phyloP scores from a whole-genome alignment of 2,329 filamentous ascomycete genomes.

The Berkeleyomyces rouxiae region DNA sequence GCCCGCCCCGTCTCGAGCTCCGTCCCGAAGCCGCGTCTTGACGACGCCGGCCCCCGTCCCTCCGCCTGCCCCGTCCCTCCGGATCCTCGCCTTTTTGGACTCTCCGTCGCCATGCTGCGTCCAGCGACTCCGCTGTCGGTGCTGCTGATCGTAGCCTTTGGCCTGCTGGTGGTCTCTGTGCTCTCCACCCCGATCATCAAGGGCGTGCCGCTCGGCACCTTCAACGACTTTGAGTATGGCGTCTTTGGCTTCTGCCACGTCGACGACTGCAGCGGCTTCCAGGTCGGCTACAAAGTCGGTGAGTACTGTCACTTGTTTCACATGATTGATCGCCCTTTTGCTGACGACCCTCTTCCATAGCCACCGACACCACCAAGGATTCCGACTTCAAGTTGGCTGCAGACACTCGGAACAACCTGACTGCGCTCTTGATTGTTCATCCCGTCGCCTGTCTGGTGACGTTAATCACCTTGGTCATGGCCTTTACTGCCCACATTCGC shows the following conservation, averaged over 20 bases:
- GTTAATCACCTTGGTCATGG: slow-evolving; percentile 67
- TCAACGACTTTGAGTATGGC: slow-evolving; percentile 63
- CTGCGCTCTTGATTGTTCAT: slow-evolving; percentile 79
- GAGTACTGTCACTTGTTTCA: slow-evolving; percentile 21
- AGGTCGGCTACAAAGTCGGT: slow-evolving; percentile 79
- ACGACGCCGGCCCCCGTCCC: slow-evolving; percentile 25
- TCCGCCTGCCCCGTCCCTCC: neutral
- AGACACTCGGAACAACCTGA: slow-evolving; percentile 46
- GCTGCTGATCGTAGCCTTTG: slow-evolving; percentile 72
- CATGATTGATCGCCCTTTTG: neutral
- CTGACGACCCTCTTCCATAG: slow-evolving; percentile 16
- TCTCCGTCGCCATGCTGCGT: slow-evolving; percentile 52
- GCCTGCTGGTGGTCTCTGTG: slow-evolving; percentile 66
- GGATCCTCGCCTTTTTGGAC: slow-evolving; percentile 16
- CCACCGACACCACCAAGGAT: slow-evolving; percentile 15
- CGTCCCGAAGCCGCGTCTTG: slow-evolving; percentile 25
- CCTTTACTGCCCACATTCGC: slow-evolving; percentile 70
- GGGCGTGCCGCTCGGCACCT: slow-evolving; percentile 66
- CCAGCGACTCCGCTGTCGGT: slow-evolving; percentile 83
- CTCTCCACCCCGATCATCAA: slow-evolving; percentile 85
- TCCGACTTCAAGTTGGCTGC: slow-evolving; percentile 39
- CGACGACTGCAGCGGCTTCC: slow-evolving; percentile 49
- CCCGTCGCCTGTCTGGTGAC: slow-evolving; percentile 78
- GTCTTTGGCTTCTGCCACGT: slow-evolving; percentile 75
- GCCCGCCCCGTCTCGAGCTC: neutral